Base-by-base conservation (phyloP, 2,329 filamentous ascomycete species). In the Fusarium bulbicola region DNA sequence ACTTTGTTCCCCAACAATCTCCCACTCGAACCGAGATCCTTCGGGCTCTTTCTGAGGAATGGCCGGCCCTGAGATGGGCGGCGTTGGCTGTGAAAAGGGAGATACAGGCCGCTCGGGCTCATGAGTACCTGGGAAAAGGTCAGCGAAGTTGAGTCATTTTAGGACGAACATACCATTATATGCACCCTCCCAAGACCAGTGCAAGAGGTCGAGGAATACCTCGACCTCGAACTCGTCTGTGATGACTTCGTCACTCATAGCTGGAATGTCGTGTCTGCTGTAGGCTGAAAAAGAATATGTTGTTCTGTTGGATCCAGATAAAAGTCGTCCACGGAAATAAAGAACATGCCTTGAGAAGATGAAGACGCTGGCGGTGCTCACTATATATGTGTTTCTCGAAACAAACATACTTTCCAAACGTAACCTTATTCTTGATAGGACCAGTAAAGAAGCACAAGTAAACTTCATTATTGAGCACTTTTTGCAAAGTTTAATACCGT, bases 391-490 rank as follows among this genome's bases (percentile, higher is more conserved):
- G 21, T 18, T 49, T 32, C 11, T 9, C 9, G 11, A 24, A 7
- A 49, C 7, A 3, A 1, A n/a, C 3, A 24, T 18, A 24, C 28
- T 49, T n/a, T 49, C 3, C 2, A 16, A n/a, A 32, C 21, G 21
- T 7, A 10, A n/a, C 3, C 12, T 14, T n/a, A 24, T 10, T 0
- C 14, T 18, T 18, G 3, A n/a, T 18, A 8, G 3, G 28, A 4
- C 5, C 7, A 18, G 21, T 18, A 5, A 10, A 13, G 7, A 7
- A 32, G 1, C 7, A 13, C 32, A 32, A 49, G 15, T 30, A 24
- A 49, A 8, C 28, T 49, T 32, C 15, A 8, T 7, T 13, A 13
- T 14, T 32, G 21, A 13, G 20, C 2, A 9, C 28, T 24, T 32
- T n/a, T 49, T 18, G 28, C 2, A 32, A 49, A 18, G 15, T n/a